Evolutionary conservation across 345 rosid genomes (phyloP).

Genomic region (Sisymbrium altissimum): DNA sequence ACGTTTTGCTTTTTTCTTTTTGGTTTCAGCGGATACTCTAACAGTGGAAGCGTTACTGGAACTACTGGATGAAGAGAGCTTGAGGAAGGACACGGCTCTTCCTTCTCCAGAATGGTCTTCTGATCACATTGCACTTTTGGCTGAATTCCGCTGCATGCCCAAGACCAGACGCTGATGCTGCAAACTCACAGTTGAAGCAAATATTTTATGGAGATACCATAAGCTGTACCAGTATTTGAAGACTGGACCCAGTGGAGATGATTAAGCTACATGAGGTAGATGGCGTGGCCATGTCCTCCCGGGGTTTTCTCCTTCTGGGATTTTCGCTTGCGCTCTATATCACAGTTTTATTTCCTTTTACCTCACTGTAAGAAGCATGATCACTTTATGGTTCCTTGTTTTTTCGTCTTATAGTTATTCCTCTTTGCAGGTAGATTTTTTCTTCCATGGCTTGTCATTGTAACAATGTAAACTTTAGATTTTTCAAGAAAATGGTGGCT

Average conservation of each 20-base stretch:
- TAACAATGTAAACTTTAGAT: constrained; percentile 23
- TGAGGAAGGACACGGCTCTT: constrained; percentile 98
- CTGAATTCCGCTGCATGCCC: constrained; percentile 92
- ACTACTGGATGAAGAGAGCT: constrained; percentile 94
- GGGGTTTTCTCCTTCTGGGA: constrained; percentile 36
- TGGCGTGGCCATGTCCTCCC: constrained; percentile 16
- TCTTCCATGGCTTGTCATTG: constrained; percentile 24
- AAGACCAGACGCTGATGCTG: constrained; percentile 79
- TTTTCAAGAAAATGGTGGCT: constrained; percentile 21
- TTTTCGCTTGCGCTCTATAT: constrained; percentile 46
- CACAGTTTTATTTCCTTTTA: constrained; percentile 36
- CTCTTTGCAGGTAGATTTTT: constrained; percentile 17
- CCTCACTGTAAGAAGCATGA: constrained; percentile 22
- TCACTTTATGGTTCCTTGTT: constrained; percentile 1
- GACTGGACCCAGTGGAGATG: constrained; percentile 7
- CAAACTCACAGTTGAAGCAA: constrained; percentile 19
- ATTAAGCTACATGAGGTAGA: constrained; percentile 21
- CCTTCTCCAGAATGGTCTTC: constrained; percentile 99
- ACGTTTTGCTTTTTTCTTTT: not conserved
- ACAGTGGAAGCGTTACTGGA: constrained; percentile 92
- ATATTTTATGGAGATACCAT: not conserved
- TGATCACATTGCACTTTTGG: constrained; percentile 93
- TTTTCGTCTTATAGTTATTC: constrained; percentile 12
- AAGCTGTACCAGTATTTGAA: constrained; percentile 10
- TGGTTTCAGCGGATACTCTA: constrained; percentile 79